A percentile compares a stretch with the other conserved stretches of the same genome.
Conservation (phyloP, 495 filamentous ascomycete species). For the Neurospora sp. region DNA sequence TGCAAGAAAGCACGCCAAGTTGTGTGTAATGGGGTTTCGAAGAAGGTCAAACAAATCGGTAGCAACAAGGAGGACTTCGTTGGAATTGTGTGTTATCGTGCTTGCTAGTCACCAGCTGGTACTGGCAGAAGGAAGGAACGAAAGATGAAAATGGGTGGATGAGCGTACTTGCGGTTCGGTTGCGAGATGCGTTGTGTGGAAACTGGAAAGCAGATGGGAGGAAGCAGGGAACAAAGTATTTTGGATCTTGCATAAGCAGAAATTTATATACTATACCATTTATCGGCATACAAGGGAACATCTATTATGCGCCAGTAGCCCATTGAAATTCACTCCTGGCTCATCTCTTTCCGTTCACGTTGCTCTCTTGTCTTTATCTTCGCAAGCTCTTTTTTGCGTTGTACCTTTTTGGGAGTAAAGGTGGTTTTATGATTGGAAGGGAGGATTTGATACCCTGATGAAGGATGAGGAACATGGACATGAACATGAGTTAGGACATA, state of each 20-base stretch:
- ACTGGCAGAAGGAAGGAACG: not conserved
- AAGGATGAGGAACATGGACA: too few species aligned
- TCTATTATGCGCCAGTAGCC: not conserved
- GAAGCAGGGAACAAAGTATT: not conserved
- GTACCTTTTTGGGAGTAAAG: not conserved
- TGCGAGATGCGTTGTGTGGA: not conserved
- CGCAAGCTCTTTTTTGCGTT: not conserved
- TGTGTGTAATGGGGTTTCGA: not conserved
- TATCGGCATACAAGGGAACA: not conserved
- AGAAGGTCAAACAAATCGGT: not conserved
- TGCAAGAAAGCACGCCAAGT: not conserved
- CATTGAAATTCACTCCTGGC: not conserved
- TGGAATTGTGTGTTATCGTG: not conserved
- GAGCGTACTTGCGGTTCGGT: not conserved
- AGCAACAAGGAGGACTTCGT: not conserved
- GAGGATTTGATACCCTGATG: too few species aligned
- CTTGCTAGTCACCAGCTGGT: not conserved
- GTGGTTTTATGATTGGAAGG: too few species aligned
- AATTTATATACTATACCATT: not conserved
- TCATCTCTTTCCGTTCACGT: not conserved
- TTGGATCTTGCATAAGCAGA: not conserved
- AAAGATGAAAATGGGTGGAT: not conserved
- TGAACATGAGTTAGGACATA: too few species aligned
- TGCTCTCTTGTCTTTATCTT: not conserved
- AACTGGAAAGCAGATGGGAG: not conserved